These are phyloP conservation scores for Seiridium unicorne DNA, from an alignment of 2,329 filamentous ascomycete genomes.

Conservation along the genomic window DNA sequence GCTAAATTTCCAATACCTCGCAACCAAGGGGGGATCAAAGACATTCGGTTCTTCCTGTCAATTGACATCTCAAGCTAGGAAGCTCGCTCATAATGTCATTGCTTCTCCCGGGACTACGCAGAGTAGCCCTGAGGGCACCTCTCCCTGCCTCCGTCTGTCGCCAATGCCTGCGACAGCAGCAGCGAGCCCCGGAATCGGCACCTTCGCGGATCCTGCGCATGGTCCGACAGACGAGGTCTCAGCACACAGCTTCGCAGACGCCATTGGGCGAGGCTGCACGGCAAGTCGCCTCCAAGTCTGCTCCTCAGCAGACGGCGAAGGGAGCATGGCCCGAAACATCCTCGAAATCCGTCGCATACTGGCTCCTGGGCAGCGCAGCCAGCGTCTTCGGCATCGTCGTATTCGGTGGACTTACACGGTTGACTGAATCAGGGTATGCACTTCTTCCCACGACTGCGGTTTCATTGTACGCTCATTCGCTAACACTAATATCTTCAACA, in stretches of 20 bases:
- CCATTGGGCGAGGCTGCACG: conserved; percentile 13
- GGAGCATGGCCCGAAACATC: conserved; percentile 57
- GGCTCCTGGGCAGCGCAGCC: conserved; percentile 85
- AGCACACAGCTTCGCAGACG: conserved; percentile 23
- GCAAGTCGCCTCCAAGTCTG: conserved; percentile 7
- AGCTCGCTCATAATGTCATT: conserved; percentile 34
- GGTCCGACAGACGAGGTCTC: conserved; percentile 36
- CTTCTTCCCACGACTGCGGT: too few species aligned
- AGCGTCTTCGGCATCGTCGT: conserved; percentile 97
- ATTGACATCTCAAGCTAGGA: neutral
- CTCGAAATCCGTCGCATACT: conserved; percentile 80
- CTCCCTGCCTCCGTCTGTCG: conserved; percentile 42
- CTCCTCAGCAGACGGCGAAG: conserved; percentile 10
- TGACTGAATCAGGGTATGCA: conserved; percentile 90
- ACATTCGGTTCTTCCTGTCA: too few species aligned
- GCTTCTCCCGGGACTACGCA: conserved; percentile 40
- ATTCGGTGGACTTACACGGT: conserved; percentile 86
- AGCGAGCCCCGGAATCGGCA: conserved; percentile 12
- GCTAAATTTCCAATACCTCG: too few species aligned
- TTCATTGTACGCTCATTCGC: neutral
- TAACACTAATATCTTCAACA: conserved; percentile 29
- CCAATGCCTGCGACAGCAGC: conserved; percentile 39
- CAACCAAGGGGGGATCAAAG: too few species aligned
- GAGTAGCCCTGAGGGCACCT: conserved; percentile 36
- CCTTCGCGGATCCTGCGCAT: conserved; percentile 38